Evolutionary conservation across 768 basidiomycete genomes (phyloP).

Genomic region (Pulveroboletus frians): DNA sequence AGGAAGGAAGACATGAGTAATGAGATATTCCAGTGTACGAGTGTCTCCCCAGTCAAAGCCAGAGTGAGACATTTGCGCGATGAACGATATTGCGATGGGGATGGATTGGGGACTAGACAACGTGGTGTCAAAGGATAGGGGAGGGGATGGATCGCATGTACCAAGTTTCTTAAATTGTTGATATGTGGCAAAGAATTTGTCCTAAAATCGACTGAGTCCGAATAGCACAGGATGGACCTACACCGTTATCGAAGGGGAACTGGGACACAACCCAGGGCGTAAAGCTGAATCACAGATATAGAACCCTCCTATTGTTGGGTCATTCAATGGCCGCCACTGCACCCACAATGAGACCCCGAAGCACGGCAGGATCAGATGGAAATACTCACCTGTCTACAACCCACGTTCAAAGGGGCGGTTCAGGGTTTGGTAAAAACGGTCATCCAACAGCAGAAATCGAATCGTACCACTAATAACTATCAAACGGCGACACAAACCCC

Average conservation of each 20-base stretch:
- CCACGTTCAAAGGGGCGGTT: background rate
- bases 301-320: background rate
- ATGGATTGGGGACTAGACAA: background rate
- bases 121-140: background rate
- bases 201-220: background rate
- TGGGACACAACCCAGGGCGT: background rate
- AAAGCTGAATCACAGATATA: background rate
- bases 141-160: background rate
- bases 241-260: background rate
- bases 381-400: background rate
- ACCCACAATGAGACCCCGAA: background rate
- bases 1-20: constrained; percentile 43
- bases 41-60: background rate
- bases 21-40: constrained; percentile 24
- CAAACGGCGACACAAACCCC: too few relatives aligned
- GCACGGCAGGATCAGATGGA: background rate
- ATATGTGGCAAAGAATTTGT: background rate
- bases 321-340: background rate
- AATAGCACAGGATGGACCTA: constrained; percentile 13
- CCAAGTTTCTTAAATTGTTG: background rate
- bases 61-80: constrained; percentile 4
- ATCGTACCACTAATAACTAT: too few relatives aligned
- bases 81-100: background rate
- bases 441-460: too few relatives aligned
- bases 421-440: too few relatives aligned